Evolutionary conservation across 2,329 filamentous ascomycete species (phyloP), one percentile per base, ranked within the genome.

Genomic region (Dactylellina drechsleri): DNA sequence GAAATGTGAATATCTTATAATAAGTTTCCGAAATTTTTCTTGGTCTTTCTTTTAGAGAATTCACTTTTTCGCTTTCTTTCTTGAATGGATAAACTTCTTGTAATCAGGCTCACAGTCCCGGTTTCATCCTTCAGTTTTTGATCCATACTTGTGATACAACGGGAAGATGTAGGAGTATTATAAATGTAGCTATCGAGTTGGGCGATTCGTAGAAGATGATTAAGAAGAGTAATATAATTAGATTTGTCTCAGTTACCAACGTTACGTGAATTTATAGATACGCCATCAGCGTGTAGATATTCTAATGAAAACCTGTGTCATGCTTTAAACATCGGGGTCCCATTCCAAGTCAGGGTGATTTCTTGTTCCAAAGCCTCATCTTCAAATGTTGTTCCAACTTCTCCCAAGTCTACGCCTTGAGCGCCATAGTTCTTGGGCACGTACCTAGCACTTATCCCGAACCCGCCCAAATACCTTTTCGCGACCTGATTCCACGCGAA

Each of bases 401-500:
- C 62, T 1, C 50, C 62, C 13, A 67, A 26, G 4, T 61, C 56
- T 15, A 74, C 52, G n/a, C 40, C 57, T 15, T 52, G 59, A 1
- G 47, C 16, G 15, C 62, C 62, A 28, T 64, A 57, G 41, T 47
- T 61, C 41, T 40, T 66, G 13, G 59, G 57, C 4, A 74, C 62
- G 12, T 74, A 74, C 47, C 62, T 74, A 36, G 70, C 70, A 1
- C 61, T 58, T 8, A 76, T 67, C 1, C 72, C 66, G 18, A 76
- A 76, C 1, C 72, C 65, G 16, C 65, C 65, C 13, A 76, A 47
- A 18, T 64, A 70, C 20, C 65, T 10, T 60, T 70, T 76, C 7
- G 72, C 72, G 13, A 70, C 72, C 18, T 70, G 58, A 16, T 76
- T 76, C 72, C 72, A 76, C 2, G 58, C 65, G 36, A 76, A 76